Evolutionary conservation across 768 basidiomycete genomes (phyloP), one percentile per base, ranked within the genome.

Genomic region (Suillus discolor): DNA sequence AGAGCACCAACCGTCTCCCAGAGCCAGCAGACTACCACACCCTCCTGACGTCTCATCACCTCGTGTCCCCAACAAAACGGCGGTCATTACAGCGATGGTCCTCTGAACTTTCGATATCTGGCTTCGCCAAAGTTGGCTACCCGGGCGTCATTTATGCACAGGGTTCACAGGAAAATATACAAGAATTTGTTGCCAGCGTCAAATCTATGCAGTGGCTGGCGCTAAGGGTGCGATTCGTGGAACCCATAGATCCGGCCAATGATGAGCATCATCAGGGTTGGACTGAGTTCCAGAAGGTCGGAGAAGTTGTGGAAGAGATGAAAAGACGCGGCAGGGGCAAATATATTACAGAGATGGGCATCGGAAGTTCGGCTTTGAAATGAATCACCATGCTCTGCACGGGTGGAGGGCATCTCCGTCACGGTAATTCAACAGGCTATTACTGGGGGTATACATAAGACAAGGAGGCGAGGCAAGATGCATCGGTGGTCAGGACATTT

Each of bases 141-240:
- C 91, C 91, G 15, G 91, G 90, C 5, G 80, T 91, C 54, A 90
- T 93, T 53, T 93, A 91, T 63, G 87, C 83, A n/a, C 80, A 87
- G 72, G 91, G 90, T 9, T 69, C 69, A 23, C 78, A 79, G 51
- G 75, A 80, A 9, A 77, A 83, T 57, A 78, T 92, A 15, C 83
- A 88, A 70, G 86, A 88, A 68, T 91, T 91, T 68, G 84, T 90
- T 1, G 77, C 72, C 23, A 89, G 88, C 61, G 83, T 92, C 63
- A 91, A 89, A 71, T 82, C 80, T 23, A 91, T 92, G 90, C 89
- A 92, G 70, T 93, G 91, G 92, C 79, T 92, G 0, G 91, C 91
- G 12, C 74, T 92, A 67, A 81, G 84, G 63, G 76, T 90, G 6
- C 75, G 91, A 28, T 89, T 91, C 69, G 72, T 87, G 23, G 88